phyloP scores from a whole-genome alignment of 495 filamentous ascomycete genomes.

The Eremomyces bilateralis region DNA sequence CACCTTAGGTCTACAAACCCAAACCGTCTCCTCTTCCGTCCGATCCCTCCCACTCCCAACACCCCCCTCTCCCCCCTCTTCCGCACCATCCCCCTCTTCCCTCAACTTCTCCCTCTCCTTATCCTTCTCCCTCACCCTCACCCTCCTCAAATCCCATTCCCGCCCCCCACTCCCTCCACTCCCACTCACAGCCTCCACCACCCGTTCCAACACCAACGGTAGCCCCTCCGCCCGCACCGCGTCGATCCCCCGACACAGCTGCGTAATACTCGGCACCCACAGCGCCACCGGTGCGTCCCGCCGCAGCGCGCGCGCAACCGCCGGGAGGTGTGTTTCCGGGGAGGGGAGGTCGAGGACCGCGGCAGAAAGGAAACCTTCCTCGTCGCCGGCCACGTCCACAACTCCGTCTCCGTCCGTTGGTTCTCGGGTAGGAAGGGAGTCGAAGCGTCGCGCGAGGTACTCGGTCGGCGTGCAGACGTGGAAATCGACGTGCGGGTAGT shows the following conservation, averaged over 20 bases:
- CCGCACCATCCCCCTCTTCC: constrained; percentile 2
- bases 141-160: constrained; percentile 41
- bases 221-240: constrained; percentile 27
- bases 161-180: constrained; percentile 30
- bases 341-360: constrained; percentile 51
- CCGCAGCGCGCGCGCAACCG: constrained; percentile 32
- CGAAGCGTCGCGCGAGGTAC: constrained; percentile 34
- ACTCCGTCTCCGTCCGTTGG: constrained; percentile 4
- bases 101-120: constrained; percentile 5
- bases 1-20: constrained; percentile 50
- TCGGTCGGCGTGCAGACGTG: constrained; percentile 38
- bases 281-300: constrained; percentile 39
- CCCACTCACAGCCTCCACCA: constrained; percentile 48
- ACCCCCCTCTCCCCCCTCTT: constrained; percentile 3
- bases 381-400: too few relatives aligned
- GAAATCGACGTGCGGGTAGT: constrained; percentile 44
- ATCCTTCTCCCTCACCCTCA: constrained; percentile 13
- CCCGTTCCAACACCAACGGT: constrained; percentile 35
- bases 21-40: constrained; percentile 18
- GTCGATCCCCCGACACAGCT: constrained; percentile 40
- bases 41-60: constrained; percentile 4
- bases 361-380: constrained; percentile 46
- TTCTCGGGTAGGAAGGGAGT: constrained; percentile 1
- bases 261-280: constrained; percentile 57
- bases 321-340: constrained; percentile 32